These are phyloP conservation scores for Hypoxylon cercidicola DNA, from an alignment of 495 filamentous ascomycete species.

Conservation along the genomic window DNA sequence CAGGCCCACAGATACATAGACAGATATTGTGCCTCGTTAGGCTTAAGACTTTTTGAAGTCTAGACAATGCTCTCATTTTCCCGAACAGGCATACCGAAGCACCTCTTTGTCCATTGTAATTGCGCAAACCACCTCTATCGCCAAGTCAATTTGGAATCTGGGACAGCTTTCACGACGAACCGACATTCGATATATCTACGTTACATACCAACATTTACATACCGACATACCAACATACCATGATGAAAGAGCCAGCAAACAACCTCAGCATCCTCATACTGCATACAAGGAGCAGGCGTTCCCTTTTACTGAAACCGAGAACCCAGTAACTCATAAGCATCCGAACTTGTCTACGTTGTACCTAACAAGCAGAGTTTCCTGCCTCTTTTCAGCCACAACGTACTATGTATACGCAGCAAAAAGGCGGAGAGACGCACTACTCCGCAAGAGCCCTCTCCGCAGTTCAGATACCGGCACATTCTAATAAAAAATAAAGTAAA, in stretches of 20 bases:
- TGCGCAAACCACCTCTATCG: conserved; percentile 39
- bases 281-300: conserved; percentile 10
- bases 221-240: not conserved
- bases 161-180: conserved; percentile 15
- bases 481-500: conserved; percentile 41
- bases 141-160: conserved; percentile 34
- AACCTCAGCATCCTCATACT: too few species aligned
- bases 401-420: not conserved
- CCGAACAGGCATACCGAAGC: conserved; percentile 41
- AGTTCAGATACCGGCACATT: conserved; percentile 28
- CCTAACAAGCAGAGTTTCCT: not conserved
- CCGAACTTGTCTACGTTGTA: too few species aligned
- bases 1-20: conserved; percentile 37
- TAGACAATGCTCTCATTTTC: conserved; percentile 27
- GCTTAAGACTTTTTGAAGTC: conserved; percentile 16
- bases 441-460: conserved; percentile 36
- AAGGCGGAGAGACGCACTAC: conserved; percentile 15
- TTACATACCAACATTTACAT: not conserved
- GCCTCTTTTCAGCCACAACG: not conserved
- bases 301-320: too few species aligned
- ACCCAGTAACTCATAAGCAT: too few species aligned
- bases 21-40: conserved; percentile 30
- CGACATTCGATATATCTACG: not conserved
- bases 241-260: too few species aligned
- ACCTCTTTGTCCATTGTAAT: conserved; percentile 34